Evolutionary conservation across 202 grass and related monocot species (phyloP), one percentile per base, ranked within the genome.

Genomic region (Bolboschoenoplectus hybrid): DNA sequence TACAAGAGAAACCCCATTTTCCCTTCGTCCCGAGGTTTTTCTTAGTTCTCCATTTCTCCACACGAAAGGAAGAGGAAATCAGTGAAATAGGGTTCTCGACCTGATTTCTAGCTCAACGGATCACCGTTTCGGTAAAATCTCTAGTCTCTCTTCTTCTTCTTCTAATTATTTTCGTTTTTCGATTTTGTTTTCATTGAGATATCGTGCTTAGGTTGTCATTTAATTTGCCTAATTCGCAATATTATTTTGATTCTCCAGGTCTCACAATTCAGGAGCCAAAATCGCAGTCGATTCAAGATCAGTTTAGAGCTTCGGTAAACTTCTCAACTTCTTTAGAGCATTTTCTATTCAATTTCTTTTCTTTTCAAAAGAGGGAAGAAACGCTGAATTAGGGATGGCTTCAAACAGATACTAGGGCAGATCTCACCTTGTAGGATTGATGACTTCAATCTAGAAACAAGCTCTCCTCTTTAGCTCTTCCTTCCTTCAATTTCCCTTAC

Each of bases 371-470:
- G 16, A 53, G 49, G 45, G 16, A 76, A 26, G 7, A 76, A 53
- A 52, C 7, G 7, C 72, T 53, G 19, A 76, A 34, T 52, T 50
- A n/a, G 16, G 49, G 41, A 35, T 76, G 72, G 72, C 72, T 53
- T 51, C n/a, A 16, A 74, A 49, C 5, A 74, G 16, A 74, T 74
- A 40, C 40, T 46, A 47, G 66, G 66, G 20, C 38, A 69, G 69
- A 74, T 74, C 69, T 74, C 69, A 13, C 69, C 44, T 74, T 74
- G 69, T 40, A 40, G 14, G 69, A 43, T 40, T 74, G 38, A 49
- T 7, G 1, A 17, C 16, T 74, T 74, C 45, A 9, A 76, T 26
- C 19, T 26, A 50, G 72, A 11, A 26, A 35, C 38, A 73, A 76
- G 72, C n/a, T 2, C 16, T 16, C 5, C 16, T 76, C 44, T 52